phyloP scores from a whole-genome alignment of 192 early-diverging fungal genomes.

The Allomyces arbusculus region DNA sequence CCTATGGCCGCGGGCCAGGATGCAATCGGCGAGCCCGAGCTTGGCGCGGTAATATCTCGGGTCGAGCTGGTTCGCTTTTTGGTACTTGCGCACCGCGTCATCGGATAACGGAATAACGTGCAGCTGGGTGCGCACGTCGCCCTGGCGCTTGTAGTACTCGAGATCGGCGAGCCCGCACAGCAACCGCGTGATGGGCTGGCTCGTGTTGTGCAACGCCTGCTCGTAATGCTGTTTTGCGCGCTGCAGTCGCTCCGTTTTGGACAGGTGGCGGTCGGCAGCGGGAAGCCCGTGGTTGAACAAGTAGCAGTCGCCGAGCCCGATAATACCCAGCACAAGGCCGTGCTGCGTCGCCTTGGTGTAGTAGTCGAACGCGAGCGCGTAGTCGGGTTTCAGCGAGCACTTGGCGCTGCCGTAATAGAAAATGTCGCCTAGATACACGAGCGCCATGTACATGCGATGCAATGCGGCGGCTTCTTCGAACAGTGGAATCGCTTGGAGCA shows the following conservation, averaged over 20 bases:
- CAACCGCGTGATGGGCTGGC: not conserved
- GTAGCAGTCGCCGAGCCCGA: not conserved
- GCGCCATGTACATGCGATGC: not conserved
- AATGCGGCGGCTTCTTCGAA: not conserved
- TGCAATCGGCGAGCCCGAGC: not conserved
- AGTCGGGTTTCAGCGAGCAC: not conserved
- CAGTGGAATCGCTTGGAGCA: not conserved
- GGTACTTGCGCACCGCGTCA: not conserved
- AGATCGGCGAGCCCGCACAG: not conserved
- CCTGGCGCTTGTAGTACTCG: not conserved
- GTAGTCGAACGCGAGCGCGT: not conserved
- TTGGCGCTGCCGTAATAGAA: not conserved
- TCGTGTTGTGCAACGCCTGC: not conserved
- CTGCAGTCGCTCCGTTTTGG: not conserved
- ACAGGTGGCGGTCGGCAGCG: not conserved
- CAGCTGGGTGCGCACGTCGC: not conserved
- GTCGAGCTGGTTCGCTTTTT: not conserved
- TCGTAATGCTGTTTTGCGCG: not conserved
- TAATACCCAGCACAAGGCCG: not conserved
- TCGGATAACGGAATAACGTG: not conserved
- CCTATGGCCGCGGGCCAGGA: not conserved
- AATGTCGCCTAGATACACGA: not conserved
- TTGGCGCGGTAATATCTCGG: not conserved
- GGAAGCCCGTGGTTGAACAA: not conserved
- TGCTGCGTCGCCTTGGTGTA: not conserved